Percentiles rank a stretch among this genome's conserved stretches.
Evolutionary conservation across 495 filamentous ascomycete species (phyloP).

Genomic region (Amniculicola lignicola): DNA sequence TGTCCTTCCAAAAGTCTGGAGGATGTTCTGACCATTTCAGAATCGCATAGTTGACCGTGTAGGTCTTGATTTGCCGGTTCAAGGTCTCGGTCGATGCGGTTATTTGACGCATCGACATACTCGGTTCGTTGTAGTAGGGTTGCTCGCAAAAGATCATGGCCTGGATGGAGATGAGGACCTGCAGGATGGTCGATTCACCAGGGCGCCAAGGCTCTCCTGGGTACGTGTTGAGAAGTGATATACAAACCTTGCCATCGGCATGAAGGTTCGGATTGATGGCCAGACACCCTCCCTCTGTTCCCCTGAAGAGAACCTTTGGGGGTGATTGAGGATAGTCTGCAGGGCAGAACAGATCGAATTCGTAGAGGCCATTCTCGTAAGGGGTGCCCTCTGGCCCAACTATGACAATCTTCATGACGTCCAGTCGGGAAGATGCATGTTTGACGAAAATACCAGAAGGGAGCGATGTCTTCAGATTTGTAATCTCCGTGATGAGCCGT

Average conservation of each 20-base stretch:
- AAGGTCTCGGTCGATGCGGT: too few relatives aligned
- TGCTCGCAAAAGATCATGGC: constrained; percentile 58
- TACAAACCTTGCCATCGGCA: constrained; percentile 55
- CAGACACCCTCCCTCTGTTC: constrained; percentile 47
- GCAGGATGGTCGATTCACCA: constrained; percentile 53
- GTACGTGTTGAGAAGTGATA: constrained; percentile 61
- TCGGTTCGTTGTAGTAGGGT: constrained; percentile 60
- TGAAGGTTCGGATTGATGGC: constrained; percentile 63
- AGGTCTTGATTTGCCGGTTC: too few relatives aligned
- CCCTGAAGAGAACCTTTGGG: constrained; percentile 51
- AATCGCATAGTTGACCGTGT: constrained; percentile 51
- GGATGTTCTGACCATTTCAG: constrained; percentile 46
- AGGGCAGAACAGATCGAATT: constrained; percentile 55
- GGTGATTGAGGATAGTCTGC: constrained; percentile 49
- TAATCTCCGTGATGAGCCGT: constrained; percentile 52
- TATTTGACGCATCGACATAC: too few relatives aligned
- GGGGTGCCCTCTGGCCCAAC: constrained; percentile 56
- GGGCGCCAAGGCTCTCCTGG: constrained; percentile 54
- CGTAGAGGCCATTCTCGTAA: constrained; percentile 61
- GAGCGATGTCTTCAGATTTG: constrained; percentile 50
- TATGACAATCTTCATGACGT: constrained; percentile 59
- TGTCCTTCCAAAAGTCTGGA: constrained; percentile 25
- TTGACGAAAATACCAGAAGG: constrained; percentile 60
- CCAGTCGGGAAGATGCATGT: constrained; percentile 50
- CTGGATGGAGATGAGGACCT: constrained; percentile 60